Evolutionary conservation across 345 rosid genomes (phyloP).

Genomic region (Dipteronia sinensis): DNA sequence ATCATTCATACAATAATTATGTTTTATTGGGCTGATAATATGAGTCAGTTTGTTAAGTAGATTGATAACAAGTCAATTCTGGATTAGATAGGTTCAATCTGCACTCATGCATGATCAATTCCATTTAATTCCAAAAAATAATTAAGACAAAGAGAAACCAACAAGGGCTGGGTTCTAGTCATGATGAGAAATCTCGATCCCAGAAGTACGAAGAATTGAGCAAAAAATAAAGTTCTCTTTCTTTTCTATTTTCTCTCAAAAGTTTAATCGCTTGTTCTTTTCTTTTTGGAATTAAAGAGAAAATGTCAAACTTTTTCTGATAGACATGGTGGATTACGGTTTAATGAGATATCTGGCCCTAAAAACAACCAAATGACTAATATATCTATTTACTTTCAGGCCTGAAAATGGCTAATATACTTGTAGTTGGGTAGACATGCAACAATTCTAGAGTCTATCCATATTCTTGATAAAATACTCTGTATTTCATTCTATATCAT

Average conservation of each 20-base stretch:
- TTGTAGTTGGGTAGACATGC: neutral
- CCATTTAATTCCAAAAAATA: neutral
- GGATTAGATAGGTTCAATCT: neutral
- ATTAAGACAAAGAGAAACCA: neutral
- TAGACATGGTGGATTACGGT: neutral
- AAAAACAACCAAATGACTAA: neutral
- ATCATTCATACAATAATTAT: neutral
- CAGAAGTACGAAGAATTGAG: neutral
- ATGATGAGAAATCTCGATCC: neutral
- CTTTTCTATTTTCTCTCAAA: neutral
- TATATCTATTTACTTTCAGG: neutral
- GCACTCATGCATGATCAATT: neutral
- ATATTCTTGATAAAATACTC: neutral
- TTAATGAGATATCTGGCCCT: neutral
- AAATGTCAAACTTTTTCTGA: neutral
- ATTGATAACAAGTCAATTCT: neutral
- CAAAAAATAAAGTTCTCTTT: neutral
- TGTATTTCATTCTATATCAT: neutral
- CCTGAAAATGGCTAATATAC: neutral
- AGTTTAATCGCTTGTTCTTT: neutral
- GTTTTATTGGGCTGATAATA: neutral
- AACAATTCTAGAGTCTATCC: neutral
- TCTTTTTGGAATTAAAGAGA: neutral
- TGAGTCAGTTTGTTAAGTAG: neutral
- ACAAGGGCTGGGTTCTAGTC: neutral